A percentile compares a stretch with the other conserved stretches of the same genome.
phyloP scores from a whole-genome alignment of 257 asterid species.

The Forsythia viridissima region DNA sequence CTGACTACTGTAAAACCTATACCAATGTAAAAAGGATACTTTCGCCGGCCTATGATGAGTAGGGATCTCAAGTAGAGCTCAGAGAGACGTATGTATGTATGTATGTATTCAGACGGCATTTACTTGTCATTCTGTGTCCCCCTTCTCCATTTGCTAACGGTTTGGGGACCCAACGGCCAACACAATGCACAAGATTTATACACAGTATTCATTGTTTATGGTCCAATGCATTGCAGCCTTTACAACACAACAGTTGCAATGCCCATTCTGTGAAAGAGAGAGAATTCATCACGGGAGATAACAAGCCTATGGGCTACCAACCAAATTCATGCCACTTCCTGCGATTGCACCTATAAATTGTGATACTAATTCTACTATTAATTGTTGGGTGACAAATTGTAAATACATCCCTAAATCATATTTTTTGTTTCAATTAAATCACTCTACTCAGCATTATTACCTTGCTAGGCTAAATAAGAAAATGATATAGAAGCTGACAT shows the following conservation, averaged over 20 bases:
- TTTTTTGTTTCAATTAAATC: too few species aligned
- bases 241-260: not conserved
- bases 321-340: not conserved
- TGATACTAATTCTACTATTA: too few species aligned
- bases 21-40: not conserved
- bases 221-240: not conserved
- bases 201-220: not conserved
- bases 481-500: too few species aligned
- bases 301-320: not conserved
- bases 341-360: not conserved
- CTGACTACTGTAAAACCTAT: not conserved
- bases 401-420: too few species aligned
- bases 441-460: too few species aligned
- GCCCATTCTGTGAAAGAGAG: not conserved
- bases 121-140: slow-evolving; percentile 29
- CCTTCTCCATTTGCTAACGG: slow-evolving; percentile 25
- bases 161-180: slow-evolving; percentile 8
- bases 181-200: not conserved
- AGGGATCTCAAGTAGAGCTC: slow-evolving; percentile 10
- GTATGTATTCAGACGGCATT: slow-evolving; percentile 10
- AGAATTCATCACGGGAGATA: not conserved
- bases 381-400: too few species aligned
- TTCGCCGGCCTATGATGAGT: not conserved
- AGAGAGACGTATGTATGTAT: not conserved
- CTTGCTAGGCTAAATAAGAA: too few species aligned